Evolutionary conservation across 306 rosid genomes (phyloP), one percentile per base, ranked within the genome.

Genomic region (Acacia melanoxylon): DNA sequence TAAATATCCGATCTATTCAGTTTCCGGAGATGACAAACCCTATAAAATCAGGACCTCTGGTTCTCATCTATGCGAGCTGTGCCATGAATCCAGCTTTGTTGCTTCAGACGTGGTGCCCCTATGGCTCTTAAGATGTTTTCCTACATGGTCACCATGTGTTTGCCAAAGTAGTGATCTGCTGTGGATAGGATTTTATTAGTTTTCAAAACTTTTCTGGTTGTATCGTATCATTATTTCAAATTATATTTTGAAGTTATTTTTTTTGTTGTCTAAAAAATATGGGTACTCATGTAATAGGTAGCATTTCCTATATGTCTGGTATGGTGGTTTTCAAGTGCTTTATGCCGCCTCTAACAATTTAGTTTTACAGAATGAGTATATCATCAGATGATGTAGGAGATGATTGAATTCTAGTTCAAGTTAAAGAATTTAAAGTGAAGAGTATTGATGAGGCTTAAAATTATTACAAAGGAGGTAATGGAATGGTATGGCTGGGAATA

Each of bases 1-100:
- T 66, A 29, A 74, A 74, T 72, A 81, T 66, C 33, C 45, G 62
- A 70, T 85, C 56, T 77, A 78, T 62, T 67, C 83, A 80, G 76
- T 71, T 72, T 75, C 82, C 85, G 72, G 76, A 78, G 80, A 82
- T 75, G 84, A 71, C 80, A 52, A 79, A 68, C 80, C 80, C 68
- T 44, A 83, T 77, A 37, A 78, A 83, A 85, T 74, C 81, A 80
- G 77, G 81, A 73, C 71, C 29, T 81, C 49, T 56, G n/a, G 80
- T 29, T 67, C 72, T 79, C 25, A 44, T 67, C 45, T 56, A 13
- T 42, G 51, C 71, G 17, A 20, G n/a, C n/a, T 54, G 74, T 41
- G 48, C 73, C 59, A 27, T 44, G 81, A 77, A 67, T 75, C 61
- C 77, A 81, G 86, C 68, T 86, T 24, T 59, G 76, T 46, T 72